These are phyloP conservation scores for Pestalotiopsis sp. DNA, from an alignment of 2,329 filamentous ascomycete genomes.

Conservation along the genomic window DNA sequence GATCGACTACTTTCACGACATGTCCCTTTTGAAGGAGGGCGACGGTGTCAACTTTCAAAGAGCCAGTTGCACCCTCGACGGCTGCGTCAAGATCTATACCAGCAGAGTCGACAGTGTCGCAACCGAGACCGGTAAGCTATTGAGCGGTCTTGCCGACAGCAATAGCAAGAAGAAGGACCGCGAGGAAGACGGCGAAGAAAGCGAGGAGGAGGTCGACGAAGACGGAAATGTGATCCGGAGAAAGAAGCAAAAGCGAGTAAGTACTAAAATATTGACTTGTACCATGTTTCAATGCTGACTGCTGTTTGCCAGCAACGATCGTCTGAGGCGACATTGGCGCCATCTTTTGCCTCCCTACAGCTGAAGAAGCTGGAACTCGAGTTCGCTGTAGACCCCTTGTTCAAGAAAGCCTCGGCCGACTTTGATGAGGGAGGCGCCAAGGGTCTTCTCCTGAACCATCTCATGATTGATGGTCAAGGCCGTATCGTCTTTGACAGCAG, in stretches of 20 bases:
- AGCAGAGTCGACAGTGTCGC: slow-evolving; percentile 97
- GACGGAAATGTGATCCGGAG: slow-evolving; percentile 59
- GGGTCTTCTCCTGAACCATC: slow-evolving; percentile 88
- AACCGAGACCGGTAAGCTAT: slow-evolving; percentile 91
- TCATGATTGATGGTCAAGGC: slow-evolving; percentile 91
- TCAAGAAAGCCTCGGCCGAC: slow-evolving; percentile 98
- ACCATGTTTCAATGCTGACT: not conserved
- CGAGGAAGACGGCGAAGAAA: slow-evolving; percentile 69
- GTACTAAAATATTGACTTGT: slow-evolving; percentile 25
- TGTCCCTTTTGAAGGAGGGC: slow-evolving; percentile 94
- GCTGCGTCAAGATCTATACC: slow-evolving; percentile 99
- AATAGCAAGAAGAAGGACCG: slow-evolving; percentile 74
- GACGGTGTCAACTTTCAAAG: slow-evolving; percentile 99
- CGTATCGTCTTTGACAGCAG: slow-evolving; percentile 98
- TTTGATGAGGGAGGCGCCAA: slow-evolving; percentile 98
- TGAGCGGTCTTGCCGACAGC: slow-evolving; percentile 91
- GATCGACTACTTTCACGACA: slow-evolving; percentile 99
- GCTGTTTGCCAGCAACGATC: slow-evolving; percentile 62
- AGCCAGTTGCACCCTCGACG: slow-evolving; percentile 94
- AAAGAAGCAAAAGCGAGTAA: slow-evolving; percentile 76
- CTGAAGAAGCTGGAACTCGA: slow-evolving; percentile 98
- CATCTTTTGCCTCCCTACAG: slow-evolving; percentile 84
- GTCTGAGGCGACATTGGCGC: slow-evolving; percentile 90
- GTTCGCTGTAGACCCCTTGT: slow-evolving; percentile 95
- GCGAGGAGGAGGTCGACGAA: slow-evolving; percentile 64